phyloP scores from a whole-genome alignment of 768 basidiomycete genomes.

The Kwoniella sp. region DNA sequence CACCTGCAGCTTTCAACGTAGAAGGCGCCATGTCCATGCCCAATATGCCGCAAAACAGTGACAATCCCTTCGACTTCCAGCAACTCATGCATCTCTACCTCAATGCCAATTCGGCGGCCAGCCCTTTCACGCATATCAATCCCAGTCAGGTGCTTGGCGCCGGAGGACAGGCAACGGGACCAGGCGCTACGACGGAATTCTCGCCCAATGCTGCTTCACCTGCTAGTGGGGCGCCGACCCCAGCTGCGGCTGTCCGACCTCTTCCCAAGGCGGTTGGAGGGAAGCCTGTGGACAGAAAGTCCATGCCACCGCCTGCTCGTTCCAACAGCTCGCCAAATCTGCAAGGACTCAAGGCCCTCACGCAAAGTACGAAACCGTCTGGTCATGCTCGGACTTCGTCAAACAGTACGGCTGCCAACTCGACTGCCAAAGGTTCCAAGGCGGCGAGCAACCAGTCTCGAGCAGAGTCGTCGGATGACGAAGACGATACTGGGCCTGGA shows the following conservation, averaged over 20 bases:
- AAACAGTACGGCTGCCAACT: background rate
- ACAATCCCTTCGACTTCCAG: slow-evolving; percentile 47
- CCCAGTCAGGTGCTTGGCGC: slow-evolving; percentile 72
- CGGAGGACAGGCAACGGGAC: slow-evolving; percentile 16
- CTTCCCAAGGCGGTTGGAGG: slow-evolving; percentile 42
- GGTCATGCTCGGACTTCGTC: slow-evolving; percentile 22
- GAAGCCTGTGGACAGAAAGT: slow-evolving; percentile 18
- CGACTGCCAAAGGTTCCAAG: background rate
- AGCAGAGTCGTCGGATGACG: background rate
- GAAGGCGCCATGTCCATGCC: slow-evolving; percentile 8
- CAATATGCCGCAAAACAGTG: slow-evolving; percentile 24
- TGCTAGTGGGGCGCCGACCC: slow-evolving; percentile 18
- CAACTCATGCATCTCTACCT: slow-evolving; percentile 51
- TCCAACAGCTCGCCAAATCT: slow-evolving; percentile 46
- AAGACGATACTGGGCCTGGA: slow-evolving; percentile 11
- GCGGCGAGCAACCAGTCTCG: slow-evolving; percentile 14
- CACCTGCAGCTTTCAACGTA: slow-evolving; percentile 16
- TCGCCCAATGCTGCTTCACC: slow-evolving; percentile 57
- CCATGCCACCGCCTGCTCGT: slow-evolving; percentile 21
- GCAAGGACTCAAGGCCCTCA: slow-evolving; percentile 15
- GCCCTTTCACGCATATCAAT: slow-evolving; percentile 60
- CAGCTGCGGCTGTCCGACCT: slow-evolving; percentile 27
- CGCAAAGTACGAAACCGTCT: background rate
- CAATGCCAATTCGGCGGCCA: slow-evolving; percentile 44
- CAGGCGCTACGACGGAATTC: slow-evolving; percentile 53